phyloP scores from a whole-genome alignment of 768 basidiomycete genomes.

The Lactarius vividus region DNA sequence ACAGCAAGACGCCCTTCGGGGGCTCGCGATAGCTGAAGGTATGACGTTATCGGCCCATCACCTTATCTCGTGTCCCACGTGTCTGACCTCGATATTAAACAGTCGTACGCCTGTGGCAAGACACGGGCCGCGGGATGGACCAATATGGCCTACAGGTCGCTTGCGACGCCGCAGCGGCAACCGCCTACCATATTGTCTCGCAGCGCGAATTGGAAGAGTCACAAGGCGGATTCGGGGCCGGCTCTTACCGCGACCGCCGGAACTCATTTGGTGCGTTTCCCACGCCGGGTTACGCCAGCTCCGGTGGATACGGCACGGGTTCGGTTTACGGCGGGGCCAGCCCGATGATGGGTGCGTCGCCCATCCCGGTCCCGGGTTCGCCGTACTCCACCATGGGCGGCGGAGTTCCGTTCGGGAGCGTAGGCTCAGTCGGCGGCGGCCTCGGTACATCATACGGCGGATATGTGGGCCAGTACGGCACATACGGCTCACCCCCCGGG shows the following conservation, averaged over 20 bases:
- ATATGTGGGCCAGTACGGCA: conserved; percentile 4
- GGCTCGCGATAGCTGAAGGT: conserved; percentile 74
- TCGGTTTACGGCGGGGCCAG: background rate
- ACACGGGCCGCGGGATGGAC: conserved; percentile 40
- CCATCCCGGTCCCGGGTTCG: conserved; percentile 15
- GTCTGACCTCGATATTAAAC: conserved; percentile 12
- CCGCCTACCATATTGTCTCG: conserved; percentile 11
- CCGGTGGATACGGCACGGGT: conserved; percentile 5
- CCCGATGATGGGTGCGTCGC: background rate
- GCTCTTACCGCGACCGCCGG: conserved; percentile 17
- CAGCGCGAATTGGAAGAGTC: conserved; percentile 18
- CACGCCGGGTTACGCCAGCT: conserved; percentile 3
- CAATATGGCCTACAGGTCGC: conserved; percentile 22
- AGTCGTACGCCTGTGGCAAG: conserved; percentile 60
- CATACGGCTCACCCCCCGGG: conserved; percentile 3
- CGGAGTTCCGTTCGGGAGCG: background rate
- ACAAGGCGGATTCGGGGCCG: conserved; percentile 6
- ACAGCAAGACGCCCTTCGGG: conserved; percentile 64
- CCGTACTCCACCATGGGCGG: background rate
- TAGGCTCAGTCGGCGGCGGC: conserved; percentile 2
- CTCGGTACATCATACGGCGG: conserved; percentile 15
- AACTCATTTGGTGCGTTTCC: conserved; percentile 17
- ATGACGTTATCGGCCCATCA: conserved; percentile 10
- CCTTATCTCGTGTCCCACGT: conserved; percentile 14
- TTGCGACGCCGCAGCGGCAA: conserved; percentile 24